phyloP scores from a whole-genome alignment of 2,329 filamentous ascomycete species.

The Coniella vitis region DNA sequence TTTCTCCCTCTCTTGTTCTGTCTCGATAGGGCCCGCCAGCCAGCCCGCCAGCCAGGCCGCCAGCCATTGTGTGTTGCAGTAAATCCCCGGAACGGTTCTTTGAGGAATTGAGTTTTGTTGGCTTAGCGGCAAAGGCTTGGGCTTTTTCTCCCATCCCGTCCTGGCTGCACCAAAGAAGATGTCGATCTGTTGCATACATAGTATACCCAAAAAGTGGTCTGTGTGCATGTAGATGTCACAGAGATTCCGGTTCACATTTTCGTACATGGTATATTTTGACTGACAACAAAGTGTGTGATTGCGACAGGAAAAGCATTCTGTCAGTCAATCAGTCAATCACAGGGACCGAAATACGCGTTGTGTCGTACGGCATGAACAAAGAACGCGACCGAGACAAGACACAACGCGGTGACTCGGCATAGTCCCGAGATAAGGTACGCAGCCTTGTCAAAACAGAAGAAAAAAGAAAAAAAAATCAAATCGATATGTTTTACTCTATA shows the following conservation, averaged over 20 bases:
- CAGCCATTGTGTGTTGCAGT: background rate
- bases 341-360: background rate
- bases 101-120: background rate
- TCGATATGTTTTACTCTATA: background rate
- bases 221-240: too few relatives aligned
- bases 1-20: background rate
- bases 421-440: background rate
- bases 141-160: background rate
- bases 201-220: background rate
- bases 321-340: too few relatives aligned
- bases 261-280: background rate
- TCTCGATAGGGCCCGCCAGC: slow-evolving; percentile 8
- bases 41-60: background rate
- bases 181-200: too few relatives aligned
- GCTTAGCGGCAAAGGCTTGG: background rate
- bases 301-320: background rate
- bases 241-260: background rate
- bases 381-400: slow-evolving; percentile 1
- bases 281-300: background rate
- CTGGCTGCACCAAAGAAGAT: background rate
- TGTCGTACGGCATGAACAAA: slow-evolving; percentile 2
- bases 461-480: background rate
- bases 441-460: slow-evolving; percentile 4
- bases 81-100: background rate
- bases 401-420: background rate